Conservation (phyloP, 225 moss, liverwort and hornwort species). For the Marchantia paleacea region DNA sequence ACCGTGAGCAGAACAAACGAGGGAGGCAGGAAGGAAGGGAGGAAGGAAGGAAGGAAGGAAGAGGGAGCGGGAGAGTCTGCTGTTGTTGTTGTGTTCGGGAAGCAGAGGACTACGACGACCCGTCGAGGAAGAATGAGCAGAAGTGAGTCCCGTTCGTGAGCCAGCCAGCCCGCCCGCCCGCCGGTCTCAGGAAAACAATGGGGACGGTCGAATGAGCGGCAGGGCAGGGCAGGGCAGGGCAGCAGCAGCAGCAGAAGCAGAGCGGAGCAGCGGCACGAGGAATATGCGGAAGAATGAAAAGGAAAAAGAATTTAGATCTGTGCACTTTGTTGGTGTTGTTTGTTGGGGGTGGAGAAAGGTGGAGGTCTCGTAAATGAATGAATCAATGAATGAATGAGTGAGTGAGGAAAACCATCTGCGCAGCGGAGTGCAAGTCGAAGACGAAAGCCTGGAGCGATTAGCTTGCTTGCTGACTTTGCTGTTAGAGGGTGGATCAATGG, state of each 20-base stretch:
- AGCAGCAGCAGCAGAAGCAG: neutral
- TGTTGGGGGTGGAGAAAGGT: neutral
- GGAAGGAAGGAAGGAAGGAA: neutral
- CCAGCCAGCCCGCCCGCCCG: neutral
- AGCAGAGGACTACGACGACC: neutral
- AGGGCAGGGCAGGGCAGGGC: neutral
- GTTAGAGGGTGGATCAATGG: neutral
- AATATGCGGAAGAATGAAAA: slow-evolving; percentile 7
- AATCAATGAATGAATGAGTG: neutral
- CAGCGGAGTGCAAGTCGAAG: neutral
- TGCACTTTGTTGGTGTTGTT: neutral
- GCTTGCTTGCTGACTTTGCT: neutral
- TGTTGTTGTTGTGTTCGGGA: neutral
- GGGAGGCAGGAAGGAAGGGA: neutral
- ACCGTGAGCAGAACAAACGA: neutral
- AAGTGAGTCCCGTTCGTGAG: neutral
- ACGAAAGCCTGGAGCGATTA: neutral
- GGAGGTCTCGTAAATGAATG: neutral
- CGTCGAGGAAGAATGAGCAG: neutral
- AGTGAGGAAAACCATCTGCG: neutral
- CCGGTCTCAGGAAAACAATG: neutral
- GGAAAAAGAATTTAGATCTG: slow-evolving; percentile 2
- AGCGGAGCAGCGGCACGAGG: slow-evolving; percentile 8
- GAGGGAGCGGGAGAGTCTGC: neutral
- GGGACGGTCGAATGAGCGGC: neutral